phyloP scores from a whole-genome alignment of 345 rosid species.

The Trapa bicornis region DNA sequence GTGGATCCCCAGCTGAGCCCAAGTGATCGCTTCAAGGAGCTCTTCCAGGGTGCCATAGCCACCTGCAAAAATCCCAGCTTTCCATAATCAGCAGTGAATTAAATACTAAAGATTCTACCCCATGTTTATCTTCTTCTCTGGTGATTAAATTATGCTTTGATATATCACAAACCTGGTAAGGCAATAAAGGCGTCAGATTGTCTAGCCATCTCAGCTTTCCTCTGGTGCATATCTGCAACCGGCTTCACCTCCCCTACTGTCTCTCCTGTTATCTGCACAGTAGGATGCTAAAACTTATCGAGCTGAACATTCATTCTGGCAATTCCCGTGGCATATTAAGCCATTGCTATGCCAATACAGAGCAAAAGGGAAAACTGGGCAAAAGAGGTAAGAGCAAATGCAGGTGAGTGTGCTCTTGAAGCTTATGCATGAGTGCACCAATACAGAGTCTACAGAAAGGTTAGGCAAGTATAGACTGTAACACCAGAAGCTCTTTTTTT shows the following conservation, averaged over 20 bases:
- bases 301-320: too few species aligned
- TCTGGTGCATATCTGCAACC: constrained; percentile 25
- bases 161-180: constrained; percentile 16
- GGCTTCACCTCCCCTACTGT: constrained; percentile 28
- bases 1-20: constrained; percentile 84
- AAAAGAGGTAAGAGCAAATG: background rate
- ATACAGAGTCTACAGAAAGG: background rate
- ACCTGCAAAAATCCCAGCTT: constrained; percentile 20
- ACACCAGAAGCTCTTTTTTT: background rate
- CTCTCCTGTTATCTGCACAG: constrained; percentile 18
- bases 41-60: constrained; percentile 84
- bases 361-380: background rate
- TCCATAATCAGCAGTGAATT: background rate
- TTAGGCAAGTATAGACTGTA: background rate
- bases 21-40: constrained; percentile 73
- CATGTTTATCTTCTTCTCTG: background rate
- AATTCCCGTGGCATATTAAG: too few species aligned
- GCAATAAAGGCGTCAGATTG: constrained; percentile 27
- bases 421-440: background rate
- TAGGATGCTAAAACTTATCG: background rate
- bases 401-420: background rate
- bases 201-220: constrained; percentile 26
- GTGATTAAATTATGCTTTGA: background rate
- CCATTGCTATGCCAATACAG: background rate
- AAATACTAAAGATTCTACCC: background rate